Percentiles rank a stretch among this genome's conserved stretches.
Conservation (phyloP, 306 rosid species). For the Corylus heterophylla region DNA sequence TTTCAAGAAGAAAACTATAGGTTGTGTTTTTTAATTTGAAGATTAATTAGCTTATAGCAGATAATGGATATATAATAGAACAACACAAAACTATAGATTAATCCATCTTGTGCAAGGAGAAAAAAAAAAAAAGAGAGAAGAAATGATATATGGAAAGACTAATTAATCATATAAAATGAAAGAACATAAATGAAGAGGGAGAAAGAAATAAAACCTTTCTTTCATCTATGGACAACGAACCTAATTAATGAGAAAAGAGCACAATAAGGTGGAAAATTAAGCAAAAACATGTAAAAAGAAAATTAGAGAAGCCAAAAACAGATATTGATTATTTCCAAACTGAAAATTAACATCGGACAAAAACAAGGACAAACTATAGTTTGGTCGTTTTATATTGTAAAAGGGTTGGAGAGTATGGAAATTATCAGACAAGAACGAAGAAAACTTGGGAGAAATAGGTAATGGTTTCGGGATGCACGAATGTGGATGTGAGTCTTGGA, state of each 20-base stretch:
- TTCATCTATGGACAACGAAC: neutral
- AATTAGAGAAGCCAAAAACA: neutral
- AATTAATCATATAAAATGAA: neutral
- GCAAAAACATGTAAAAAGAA: neutral
- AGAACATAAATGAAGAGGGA: neutral
- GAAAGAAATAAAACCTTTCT: neutral
- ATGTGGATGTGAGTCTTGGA: too few relatives aligned
- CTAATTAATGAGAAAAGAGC: too few relatives aligned
- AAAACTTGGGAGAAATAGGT: too few relatives aligned
- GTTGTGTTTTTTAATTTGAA: too few relatives aligned
- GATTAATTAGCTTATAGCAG: too few relatives aligned
- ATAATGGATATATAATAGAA: too few relatives aligned
- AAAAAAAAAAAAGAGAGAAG: too few relatives aligned
- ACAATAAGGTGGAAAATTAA: neutral
- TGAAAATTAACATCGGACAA: neutral
- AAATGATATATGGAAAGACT: too few relatives aligned
- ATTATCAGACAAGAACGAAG: neutral
- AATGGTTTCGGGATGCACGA: too few relatives aligned
- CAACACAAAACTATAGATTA: neutral
- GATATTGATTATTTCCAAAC: neutral
- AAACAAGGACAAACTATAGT: neutral
- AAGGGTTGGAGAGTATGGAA: too few relatives aligned
- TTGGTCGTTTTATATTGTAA: neutral
- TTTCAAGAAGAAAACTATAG: neutral
- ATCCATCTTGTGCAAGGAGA: neutral